Conservation (phyloP, 1,139 yeast genomes). For the Scheffersomyces cryptocercus region DNA sequence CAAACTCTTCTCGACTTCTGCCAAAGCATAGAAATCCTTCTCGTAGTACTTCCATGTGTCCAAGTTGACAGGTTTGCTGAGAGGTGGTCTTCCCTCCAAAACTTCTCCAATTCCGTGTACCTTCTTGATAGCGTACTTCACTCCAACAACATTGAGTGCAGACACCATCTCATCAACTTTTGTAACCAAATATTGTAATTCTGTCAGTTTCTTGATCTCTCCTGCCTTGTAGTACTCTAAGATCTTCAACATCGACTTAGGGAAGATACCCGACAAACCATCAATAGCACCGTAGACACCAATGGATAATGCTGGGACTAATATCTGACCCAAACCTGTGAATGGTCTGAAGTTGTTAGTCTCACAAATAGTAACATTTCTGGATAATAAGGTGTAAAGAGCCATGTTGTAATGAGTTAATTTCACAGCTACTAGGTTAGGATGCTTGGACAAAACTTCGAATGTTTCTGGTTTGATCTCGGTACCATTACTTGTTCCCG, state of each 20-base stretch:
- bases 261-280: conserved; percentile 46
- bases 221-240: conserved; percentile 28
- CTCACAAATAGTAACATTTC: conserved; percentile 29
- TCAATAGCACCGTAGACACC: conserved; percentile 49
- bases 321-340: conserved; percentile 51
- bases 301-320: conserved; percentile 43
- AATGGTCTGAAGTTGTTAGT: conserved; percentile 38
- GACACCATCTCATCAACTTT: conserved; percentile 42
- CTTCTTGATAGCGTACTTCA: conserved; percentile 30
- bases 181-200: conserved; percentile 38
- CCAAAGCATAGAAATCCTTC: conserved; percentile 3
- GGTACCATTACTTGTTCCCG: conserved; percentile 42
- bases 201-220: conserved; percentile 38
- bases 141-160: conserved; percentile 45
- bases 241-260: conserved; percentile 38
- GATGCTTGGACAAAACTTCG: conserved; percentile 28
- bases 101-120: conserved; percentile 20
- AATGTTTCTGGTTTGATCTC: conserved; percentile 36
- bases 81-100: conserved; percentile 26
- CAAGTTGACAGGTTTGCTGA: conserved; percentile 5
- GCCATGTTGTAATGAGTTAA: conserved; percentile 31
- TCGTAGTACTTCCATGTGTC: conserved; percentile 3
- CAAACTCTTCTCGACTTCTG: conserved; percentile 4
- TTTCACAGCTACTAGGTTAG: conserved; percentile 41
- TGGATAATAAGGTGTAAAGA: conserved; percentile 38